Conservation (phyloP, 805 yeast genomes). For the Candida verbasci region DNA sequence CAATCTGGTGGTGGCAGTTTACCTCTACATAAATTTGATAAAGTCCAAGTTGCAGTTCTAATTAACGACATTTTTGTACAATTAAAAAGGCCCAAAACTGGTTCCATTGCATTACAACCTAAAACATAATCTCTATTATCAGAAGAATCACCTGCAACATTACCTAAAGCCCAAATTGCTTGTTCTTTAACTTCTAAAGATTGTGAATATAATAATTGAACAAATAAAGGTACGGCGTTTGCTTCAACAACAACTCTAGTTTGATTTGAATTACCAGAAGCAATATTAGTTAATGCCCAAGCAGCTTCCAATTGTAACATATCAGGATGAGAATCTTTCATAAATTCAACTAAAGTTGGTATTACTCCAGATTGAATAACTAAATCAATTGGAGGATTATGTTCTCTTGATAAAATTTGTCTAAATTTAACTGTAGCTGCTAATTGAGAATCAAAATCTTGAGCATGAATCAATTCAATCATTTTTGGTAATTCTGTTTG, state of each 20-base stretch:
- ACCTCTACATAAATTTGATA: constrained; percentile 95
- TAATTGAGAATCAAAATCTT: constrained; percentile 73
- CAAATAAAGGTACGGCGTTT: constrained; percentile 91
- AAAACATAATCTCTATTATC: constrained; percentile 86
- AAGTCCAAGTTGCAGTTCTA: constrained; percentile 97
- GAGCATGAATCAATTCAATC: constrained; percentile 75
- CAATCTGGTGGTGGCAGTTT: constrained; percentile 96
- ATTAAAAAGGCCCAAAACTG: constrained; percentile 74
- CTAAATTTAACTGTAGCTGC: constrained; percentile 90
- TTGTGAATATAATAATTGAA: constrained; percentile 70
- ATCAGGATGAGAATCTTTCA: constrained; percentile 70
- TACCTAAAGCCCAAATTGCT: constrained; percentile 99
- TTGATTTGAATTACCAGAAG: constrained; percentile 88
- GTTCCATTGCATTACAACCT: constrained; percentile 81
- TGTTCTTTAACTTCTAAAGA: constrained; percentile 94
- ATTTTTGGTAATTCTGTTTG: constrained; percentile 73
- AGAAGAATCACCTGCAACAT: constrained; percentile 97
- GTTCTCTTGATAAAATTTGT: constrained; percentile 88
- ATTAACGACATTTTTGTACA: constrained; percentile 83
- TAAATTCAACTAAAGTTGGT: constrained; percentile 82
- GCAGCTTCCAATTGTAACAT: constrained; percentile 96
- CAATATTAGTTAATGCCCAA: constrained; percentile 99
- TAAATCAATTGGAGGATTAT: constrained; percentile 91
- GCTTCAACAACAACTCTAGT: constrained; percentile 87
- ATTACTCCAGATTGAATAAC: constrained; percentile 94